These are phyloP conservation scores for Aspergillus sclerotiicarbonarius DNA, from an alignment of 495 filamentous ascomycete genomes.

Conservation along the genomic window DNA sequence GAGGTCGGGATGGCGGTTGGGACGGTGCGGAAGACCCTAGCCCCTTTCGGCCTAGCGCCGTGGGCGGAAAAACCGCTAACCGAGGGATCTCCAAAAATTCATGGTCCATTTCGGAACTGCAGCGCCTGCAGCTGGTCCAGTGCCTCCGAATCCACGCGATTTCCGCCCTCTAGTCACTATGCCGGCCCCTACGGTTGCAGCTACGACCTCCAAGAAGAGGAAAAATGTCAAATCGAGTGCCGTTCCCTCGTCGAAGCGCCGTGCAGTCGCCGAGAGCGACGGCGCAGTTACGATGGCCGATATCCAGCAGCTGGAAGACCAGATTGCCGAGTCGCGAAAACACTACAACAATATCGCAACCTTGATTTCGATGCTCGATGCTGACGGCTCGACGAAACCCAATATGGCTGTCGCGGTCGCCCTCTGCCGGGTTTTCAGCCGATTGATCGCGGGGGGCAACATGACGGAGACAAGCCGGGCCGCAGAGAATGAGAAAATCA, in stretches of 20 bases:
- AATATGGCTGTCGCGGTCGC: constrained; percentile 68
- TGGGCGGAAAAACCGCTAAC: constrained; percentile 38
- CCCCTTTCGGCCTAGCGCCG: constrained; percentile 69
- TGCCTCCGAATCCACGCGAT: constrained; percentile 1
- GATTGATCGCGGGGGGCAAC: constrained; percentile 73
- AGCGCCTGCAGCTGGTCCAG: constrained; percentile 13
- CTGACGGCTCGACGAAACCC: constrained; percentile 40
- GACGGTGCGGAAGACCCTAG: constrained; percentile 79
- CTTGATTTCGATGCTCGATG: constrained; percentile 60
- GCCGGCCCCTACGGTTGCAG: constrained; percentile 26
- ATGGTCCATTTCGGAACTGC: constrained; percentile 21
- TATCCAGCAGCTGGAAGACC: constrained; percentile 68
- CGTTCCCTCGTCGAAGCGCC: constrained; percentile 44
- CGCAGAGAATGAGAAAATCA: constrained; percentile 68
- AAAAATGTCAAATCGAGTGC: constrained; percentile 38
- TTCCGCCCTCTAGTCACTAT: constrained; percentile 23
- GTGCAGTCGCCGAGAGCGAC: constrained; percentile 40
- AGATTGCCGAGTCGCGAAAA: constrained; percentile 78
- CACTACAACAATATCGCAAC: constrained; percentile 90
- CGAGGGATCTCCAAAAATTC: constrained; percentile 36
- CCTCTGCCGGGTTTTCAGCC: constrained; percentile 85
- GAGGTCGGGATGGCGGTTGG: constrained; percentile 71
- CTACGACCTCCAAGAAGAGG: constrained; percentile 40
- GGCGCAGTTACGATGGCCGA: constrained; percentile 52
- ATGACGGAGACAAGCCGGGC: constrained; percentile 60